These are phyloP conservation scores for Gremmenia infestans DNA, from an alignment of 2,329 filamentous ascomycete genomes.

Conservation along the genomic window DNA sequence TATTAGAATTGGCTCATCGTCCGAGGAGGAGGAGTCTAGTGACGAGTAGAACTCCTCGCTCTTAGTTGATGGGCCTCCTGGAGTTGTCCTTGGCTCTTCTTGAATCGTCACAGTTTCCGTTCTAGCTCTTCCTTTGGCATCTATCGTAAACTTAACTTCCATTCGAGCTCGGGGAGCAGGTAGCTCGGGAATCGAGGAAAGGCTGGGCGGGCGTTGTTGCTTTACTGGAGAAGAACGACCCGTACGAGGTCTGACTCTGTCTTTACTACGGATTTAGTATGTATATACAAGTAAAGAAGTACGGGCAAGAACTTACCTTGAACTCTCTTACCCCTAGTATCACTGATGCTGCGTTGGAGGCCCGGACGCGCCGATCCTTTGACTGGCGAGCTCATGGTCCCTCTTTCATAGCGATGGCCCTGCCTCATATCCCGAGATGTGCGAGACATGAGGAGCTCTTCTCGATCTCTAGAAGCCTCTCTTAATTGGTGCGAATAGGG, in stretches of 20 bases:
- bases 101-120: constrained; percentile 28
- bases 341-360: constrained; percentile 28
- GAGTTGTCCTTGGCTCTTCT: constrained; percentile 18
- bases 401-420: constrained; percentile 21
- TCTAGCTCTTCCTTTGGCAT: constrained; percentile 49
- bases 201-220: constrained; percentile 40
- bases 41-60: constrained; percentile 42
- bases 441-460: constrained; percentile 27
- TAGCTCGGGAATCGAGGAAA: constrained; percentile 56
- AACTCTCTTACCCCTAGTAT: constrained; percentile 22
- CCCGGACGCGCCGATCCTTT: constrained; percentile 25
- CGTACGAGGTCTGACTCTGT: constrained; percentile 18
- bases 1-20: constrained; percentile 62
- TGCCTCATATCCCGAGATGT: constrained; percentile 21
- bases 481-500: constrained; percentile 31
- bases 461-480: constrained; percentile 28
- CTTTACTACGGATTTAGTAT: constrained; percentile 14
- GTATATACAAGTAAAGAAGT: not conserved
- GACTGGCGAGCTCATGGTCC: constrained; percentile 28
- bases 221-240: constrained; percentile 46
- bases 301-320: constrained; percentile 19
- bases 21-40: constrained; percentile 48
- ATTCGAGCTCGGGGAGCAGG: constrained; percentile 40
- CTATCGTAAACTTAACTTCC: constrained; percentile 59
- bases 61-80: constrained; percentile 14